Evolutionary conservation across 1,284 basidiomycete species (phyloP).

Genomic region (Sporisorium iseilematis-ciliati): DNA sequence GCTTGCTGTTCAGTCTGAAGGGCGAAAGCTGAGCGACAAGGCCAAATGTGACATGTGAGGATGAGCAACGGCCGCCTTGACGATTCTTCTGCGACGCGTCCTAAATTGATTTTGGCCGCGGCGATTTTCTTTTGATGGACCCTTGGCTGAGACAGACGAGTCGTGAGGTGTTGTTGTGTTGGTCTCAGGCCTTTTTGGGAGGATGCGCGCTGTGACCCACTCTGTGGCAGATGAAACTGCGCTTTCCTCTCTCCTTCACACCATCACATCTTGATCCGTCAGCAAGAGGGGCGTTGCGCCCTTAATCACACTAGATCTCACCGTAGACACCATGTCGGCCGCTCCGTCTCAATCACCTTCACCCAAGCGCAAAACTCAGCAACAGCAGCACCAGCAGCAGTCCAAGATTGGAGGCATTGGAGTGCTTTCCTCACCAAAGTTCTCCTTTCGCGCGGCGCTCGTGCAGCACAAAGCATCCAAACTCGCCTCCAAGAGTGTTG

Average conservation of each 20-base stretch:
- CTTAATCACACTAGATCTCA: background rate
- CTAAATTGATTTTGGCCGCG: background rate
- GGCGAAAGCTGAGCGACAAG: no score
- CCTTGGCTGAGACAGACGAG: background rate
- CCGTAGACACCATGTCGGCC: conserved; percentile 16
- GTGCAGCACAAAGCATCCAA: conserved; percentile 33
- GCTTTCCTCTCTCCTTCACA: conserved; percentile 6
- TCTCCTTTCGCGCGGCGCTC: conserved; percentile 44
- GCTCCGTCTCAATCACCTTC: conserved; percentile 20
- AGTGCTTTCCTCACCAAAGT: conserved; percentile 34
- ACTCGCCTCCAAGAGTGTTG: conserved; percentile 6
- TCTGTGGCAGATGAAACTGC: background rate
- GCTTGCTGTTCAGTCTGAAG: no score
- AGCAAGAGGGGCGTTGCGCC: background rate
- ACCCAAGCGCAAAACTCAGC: conserved; percentile 23
- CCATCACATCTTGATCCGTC: conserved; percentile 9
- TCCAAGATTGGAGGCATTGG: conserved; percentile 9
- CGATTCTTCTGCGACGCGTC: conserved; percentile 13
- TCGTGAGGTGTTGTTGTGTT: conserved; percentile 36
- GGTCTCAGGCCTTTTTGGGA: conserved; percentile 9
- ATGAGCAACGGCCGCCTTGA: background rate
- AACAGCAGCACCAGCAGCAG: conserved; percentile 13
- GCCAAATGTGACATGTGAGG: conserved; percentile 1
- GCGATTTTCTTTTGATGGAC: conserved; percentile 12
- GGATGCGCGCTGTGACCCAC: background rate